Evolutionary conservation across 352 stramenopile species (phyloP), one percentile per base, ranked within the genome.

Genomic region (Phytophthora ohioensis): DNA sequence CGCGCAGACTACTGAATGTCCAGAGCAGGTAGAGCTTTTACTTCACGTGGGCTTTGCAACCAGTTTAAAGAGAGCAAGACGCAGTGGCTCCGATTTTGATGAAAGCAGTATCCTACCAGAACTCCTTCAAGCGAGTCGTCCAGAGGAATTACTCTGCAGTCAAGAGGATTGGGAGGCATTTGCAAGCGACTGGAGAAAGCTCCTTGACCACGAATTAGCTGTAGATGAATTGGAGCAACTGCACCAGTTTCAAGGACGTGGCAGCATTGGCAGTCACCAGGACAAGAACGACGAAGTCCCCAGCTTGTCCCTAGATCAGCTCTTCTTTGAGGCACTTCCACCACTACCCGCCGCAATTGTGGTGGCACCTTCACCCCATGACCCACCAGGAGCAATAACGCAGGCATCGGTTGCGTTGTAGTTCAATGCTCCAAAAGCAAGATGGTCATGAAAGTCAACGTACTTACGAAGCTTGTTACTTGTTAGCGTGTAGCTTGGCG

Each of bases 21-120:
- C 80, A 0, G 70, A 82, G 31, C 73, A 75, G 1, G 79, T 92
- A 11, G 82, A 93, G 39, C 54, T 90, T 11, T 56, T 92, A 11
- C 73, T 95, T 13, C 86, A 92, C 43, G 71, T 94, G 3, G 88
- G 84, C 13, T 94, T 92, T 55, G 87, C 88, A 0, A 80, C 84
- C 0, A 90, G 73, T 47, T 59, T 85, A 54, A 86, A 81, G 61
- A 79, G 57, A 58, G 48, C 43, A 51, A 43, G 57, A 55, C 45
- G 34, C 21, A 30, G 30, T n/a, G 35, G 6, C 21, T 10, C 31
- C 30, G 39, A 5, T 12, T 32, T 48, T 36, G 46, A 47, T 48
- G 46, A 31, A 34, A 51, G 6, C 12, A 68, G 39, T 4, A 55
- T 76, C 51, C 21, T 81, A 42, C 46, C 66, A 11, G 57, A 76